These are phyloP conservation scores for Lizonia empirigonia DNA, from an alignment of 2,329 filamentous ascomycete genomes.

Conservation along the genomic window DNA sequence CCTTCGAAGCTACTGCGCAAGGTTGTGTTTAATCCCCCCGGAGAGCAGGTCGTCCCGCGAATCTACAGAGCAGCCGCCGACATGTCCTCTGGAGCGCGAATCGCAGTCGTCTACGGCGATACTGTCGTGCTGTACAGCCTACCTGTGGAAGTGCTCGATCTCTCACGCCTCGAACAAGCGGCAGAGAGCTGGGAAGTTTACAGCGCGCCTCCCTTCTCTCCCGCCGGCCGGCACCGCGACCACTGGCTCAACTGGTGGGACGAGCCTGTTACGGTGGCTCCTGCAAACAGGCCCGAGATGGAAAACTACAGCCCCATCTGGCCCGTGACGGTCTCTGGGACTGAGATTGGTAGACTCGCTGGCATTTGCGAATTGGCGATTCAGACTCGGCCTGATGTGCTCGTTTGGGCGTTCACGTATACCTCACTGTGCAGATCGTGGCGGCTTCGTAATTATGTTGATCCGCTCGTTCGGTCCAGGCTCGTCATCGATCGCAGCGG, in stretches of 20 bases:
- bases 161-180: slow-evolving; percentile 41
- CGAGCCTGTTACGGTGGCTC: slow-evolving; percentile 14
- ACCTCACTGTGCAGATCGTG: slow-evolving; percentile 55
- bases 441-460: slow-evolving; percentile 48
- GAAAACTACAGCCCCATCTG: slow-evolving; percentile 40
- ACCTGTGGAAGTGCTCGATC: slow-evolving; percentile 56
- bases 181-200: slow-evolving; percentile 29
- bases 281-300: not conserved
- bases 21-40: slow-evolving; percentile 58
- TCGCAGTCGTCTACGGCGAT: slow-evolving; percentile 63
- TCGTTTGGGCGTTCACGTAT: slow-evolving; percentile 59
- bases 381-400: slow-evolving; percentile 52
- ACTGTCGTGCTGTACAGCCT: slow-evolving; percentile 65
- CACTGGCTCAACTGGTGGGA: slow-evolving; percentile 42
- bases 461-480: slow-evolving; percentile 8
- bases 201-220: slow-evolving; percentile 16
- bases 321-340: slow-evolving; percentile 58
- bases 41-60: slow-evolving; percentile 49
- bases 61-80: slow-evolving; percentile 64
- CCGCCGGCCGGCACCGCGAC: slow-evolving; percentile 25
- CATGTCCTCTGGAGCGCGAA: slow-evolving; percentile 61
- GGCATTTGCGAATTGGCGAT: slow-evolving; percentile 59
- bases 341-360: slow-evolving; percentile 54
- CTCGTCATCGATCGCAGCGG: slow-evolving; percentile 35
- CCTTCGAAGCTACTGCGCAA: slow-evolving; percentile 64